Base-by-base conservation (phyloP, 1,139 yeast species). In the Protomyces macrosporus region DNA sequence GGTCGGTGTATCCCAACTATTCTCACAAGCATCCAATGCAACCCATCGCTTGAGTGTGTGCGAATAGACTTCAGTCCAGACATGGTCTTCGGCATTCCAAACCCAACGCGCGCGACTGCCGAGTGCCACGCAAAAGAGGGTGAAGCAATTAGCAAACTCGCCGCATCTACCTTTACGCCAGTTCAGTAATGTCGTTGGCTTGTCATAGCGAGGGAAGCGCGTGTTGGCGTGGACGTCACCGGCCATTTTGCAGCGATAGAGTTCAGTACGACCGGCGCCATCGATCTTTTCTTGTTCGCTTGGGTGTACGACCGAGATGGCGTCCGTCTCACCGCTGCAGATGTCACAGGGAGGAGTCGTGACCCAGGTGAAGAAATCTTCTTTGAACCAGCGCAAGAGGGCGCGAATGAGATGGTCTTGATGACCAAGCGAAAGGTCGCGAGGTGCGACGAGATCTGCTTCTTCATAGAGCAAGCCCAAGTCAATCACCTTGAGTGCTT, bases 31-130 rank as follows among this genome's bases (percentile, higher is more conserved):
- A 71, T 91, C 98, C 35, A 69, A 78, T 73, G 91, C 98, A 35
- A 90, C 80, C 98, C 98, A 91, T 65, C 90, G 76, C 57, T 79
- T 73, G 68, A 82, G 78, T 30, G 76, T 72, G 0, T 72, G 74
- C 1, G 96, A 88, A 72, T 84, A 91, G 69, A 87, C 86, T 72
- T 91, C 98, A 70, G 95, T 87, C 98, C 98, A 91, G 6, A 73
- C 97, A 73, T 91, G 98, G 72, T 91, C 98, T 72, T 91, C 98
- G 4, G 82, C 78, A 73, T 90, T 90, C 95, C 95, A 88, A 1
- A 90, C 79, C 72, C 87, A 90, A 64, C 98, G 75, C 0, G 81
- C 79, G 45, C 82, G 77, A 6, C 84, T 75, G 0, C 87, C 90
- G 45, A 90, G 75, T 0, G 96, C 84, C 51, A 84, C 79, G 65